Base-by-base conservation (phyloP, 768 basidiomycete species). In the Exsudoporus frostii region DNA sequence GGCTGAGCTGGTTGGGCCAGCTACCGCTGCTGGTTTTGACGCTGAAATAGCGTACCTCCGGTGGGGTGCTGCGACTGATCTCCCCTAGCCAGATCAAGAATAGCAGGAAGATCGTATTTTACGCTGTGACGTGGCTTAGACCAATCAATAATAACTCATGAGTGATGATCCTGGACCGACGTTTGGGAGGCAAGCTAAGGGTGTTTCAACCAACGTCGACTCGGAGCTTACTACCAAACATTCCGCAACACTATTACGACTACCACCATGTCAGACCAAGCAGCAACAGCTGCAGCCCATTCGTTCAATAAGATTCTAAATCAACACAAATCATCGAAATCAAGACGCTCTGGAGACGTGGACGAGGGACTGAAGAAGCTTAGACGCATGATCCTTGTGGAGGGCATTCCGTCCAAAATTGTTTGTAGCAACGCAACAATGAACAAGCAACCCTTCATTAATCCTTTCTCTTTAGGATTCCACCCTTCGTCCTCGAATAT, bases 341-440 rank as follows among this genome's bases (percentile, higher is more conserved):
- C 84, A 52, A 80, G 84, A 51, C 76, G 81, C 15, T 73, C 81
- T 20, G 74, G 77, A 32, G 84, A 83, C 55, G 82, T 92, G 25
- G 87, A 91, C 36, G 93, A 95, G 68, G 84, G 83, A 20, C 76
- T 86, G n/a, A 92, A 89, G 74, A 90, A 91, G 71, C 74, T 97
- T 50, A 75, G 93, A 38, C 80, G 93, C 34, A 75, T 93, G 73
- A 93, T 97, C 42, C 81, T 97, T 30, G 90, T 92, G 20, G 93
- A 95, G 55, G 92, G 92, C 8, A 90, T 96, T 52, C 93, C 93
- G 17, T 88, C 88, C 14, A 72, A 80, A 40, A 74, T 77, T 38
- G 93, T 92, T 68, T 54, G 86, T 79, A n/a, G 8, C 27, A 27
- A 41, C 41, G 24, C 33, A 36, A 20, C 39, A 20, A 27, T 33